Evolutionary conservation across 148 eudicot genomes (phyloP), one percentile per base, ranked within the genome.

Genomic region (Talinum fruticosum): DNA sequence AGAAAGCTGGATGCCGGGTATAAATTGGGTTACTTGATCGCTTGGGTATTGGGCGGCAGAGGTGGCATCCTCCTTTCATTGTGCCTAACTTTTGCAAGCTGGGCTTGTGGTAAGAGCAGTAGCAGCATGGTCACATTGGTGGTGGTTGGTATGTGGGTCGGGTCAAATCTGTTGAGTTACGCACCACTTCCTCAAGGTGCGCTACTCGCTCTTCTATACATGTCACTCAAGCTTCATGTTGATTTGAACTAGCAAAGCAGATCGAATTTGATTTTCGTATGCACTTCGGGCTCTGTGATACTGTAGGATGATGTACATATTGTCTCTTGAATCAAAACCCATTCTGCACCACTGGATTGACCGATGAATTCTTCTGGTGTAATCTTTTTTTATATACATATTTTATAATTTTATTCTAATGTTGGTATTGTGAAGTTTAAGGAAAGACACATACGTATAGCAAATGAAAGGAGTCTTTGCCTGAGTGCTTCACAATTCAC

Each of bases 21-120:
- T 45, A 94, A 94, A 81, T 66, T 88, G 38, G 98, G 97, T 45
- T 86, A 90, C 81, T 45, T 84, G 69, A 66, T 89, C 36, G 96
- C 98, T n/a, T 92, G 90, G 90, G 68, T 89, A 16, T 76, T 94
- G 76, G 98, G 98, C 19, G 97, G 98, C 62, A 82, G 79, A 79
- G 90, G 80, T 2, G 98, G 98, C 1, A 75, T 92, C 82, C 74
- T 92, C 80, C 93, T 94, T 23, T 88, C 92, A 13, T 66, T 92
- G 84, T 90, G 90, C 87, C 91, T 92, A 64, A 84, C 91, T 14
- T 84, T 90, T 90, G 92, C 96, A 30, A 90, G 89, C 81, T 92
- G 97, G 98, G 92, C 86, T 77, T 90, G 84, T 82, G 98, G 97
- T 41, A 94, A 94, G 88, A 83, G 83, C 36, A 94, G 96, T 83